Evolutionary conservation across 305 asterid genomes (phyloP).

Genomic region (Solanum hybrid): DNA sequence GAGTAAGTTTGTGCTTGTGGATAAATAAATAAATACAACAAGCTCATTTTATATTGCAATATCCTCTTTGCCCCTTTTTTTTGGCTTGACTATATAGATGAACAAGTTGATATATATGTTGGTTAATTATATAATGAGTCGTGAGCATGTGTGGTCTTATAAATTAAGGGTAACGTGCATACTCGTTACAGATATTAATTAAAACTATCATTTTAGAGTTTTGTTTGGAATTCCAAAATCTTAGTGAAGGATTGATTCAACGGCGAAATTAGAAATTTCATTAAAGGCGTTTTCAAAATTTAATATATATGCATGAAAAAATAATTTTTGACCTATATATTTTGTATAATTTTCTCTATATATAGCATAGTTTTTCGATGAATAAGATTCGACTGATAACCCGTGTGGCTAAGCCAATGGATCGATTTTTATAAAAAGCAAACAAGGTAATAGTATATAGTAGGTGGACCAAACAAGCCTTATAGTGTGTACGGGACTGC

Average conservation of each 20-base stretch:
- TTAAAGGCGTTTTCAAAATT: not conserved
- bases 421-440: not conserved
- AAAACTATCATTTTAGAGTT: not conserved
- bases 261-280: no score
- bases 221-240: not conserved
- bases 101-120: not conserved
- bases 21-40: not conserved
- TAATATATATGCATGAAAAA: no score
- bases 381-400: not conserved
- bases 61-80: not conserved
- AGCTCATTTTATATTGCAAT: not conserved
- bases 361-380: accelerated
- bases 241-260: not conserved
- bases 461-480: not conserved
- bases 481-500: not conserved
- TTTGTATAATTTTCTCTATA: not conserved
- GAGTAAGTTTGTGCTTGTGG: not conserved
- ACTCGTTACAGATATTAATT: not conserved
- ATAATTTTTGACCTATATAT: not conserved
- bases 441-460: not conserved
- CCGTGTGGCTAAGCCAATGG: not conserved
- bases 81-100: not conserved
- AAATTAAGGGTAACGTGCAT: slow-evolving; percentile 12
- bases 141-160: not conserved
- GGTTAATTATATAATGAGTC: not conserved